Evolutionary conservation across 306 rosid species (phyloP).

Genomic region (Lathyrus aphaca): DNA sequence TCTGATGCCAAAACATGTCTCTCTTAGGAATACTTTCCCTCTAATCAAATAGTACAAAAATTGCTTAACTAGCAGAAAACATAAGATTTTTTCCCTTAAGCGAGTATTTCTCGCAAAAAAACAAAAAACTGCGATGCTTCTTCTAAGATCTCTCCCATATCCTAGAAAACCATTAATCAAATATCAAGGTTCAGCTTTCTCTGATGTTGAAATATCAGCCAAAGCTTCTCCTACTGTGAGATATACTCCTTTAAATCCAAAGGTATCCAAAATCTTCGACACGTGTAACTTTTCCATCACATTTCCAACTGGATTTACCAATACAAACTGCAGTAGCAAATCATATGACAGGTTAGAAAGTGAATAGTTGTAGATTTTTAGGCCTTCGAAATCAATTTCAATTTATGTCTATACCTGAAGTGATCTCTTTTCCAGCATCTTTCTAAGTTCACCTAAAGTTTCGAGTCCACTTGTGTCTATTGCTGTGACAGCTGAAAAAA

Average conservation of each 20-base stretch:
- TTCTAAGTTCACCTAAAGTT: slow-evolving; percentile 61
- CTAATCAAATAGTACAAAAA: slow-evolving; percentile 33
- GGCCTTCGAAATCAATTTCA: background rate
- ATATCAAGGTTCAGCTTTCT: slow-evolving; percentile 59
- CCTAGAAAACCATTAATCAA: slow-evolving; percentile 8
- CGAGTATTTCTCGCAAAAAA: slow-evolving; percentile 19
- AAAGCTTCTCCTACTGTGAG: slow-evolving; percentile 88
- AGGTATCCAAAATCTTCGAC: slow-evolving; percentile 58
- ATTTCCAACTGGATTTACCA: slow-evolving; percentile 82
- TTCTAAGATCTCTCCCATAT: slow-evolving; percentile 17
- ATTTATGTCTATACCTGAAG: slow-evolving; percentile 56
- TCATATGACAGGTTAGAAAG: background rate
- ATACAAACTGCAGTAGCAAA: slow-evolving; percentile 59
- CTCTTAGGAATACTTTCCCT: slow-evolving; percentile 17
- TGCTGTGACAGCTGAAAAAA: slow-evolving; percentile 77
- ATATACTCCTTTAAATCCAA: slow-evolving; percentile 61
- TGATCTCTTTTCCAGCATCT: slow-evolving; percentile 65
- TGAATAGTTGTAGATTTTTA: background rate
- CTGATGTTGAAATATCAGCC: slow-evolving; percentile 55
- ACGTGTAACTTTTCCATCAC: slow-evolving; percentile 74
- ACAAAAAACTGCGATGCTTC: slow-evolving; percentile 36
- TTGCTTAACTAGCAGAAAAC: slow-evolving; percentile 17
- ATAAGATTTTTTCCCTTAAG: slow-evolving; percentile 5
- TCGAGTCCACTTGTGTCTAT: slow-evolving; percentile 84
- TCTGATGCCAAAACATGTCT: slow-evolving; percentile 7